Evolutionary conservation across 345 rosid genomes (phyloP).

Genomic region (Dimocarpus longan): DNA sequence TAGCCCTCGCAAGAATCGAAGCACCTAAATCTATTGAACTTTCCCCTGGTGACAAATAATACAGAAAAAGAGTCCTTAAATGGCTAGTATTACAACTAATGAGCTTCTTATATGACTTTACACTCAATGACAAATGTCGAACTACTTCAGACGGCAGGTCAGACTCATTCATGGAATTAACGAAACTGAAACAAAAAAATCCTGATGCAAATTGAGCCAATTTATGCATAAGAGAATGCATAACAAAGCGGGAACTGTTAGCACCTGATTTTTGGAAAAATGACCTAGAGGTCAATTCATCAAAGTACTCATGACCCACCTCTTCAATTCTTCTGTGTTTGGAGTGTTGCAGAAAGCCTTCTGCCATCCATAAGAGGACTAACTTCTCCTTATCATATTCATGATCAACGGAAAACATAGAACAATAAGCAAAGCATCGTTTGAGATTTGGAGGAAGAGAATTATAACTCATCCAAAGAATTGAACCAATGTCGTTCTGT

Average conservation of each 20-base stretch:
- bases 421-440: conserved; percentile 29
- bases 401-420: conserved; percentile 15
- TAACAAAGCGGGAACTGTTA: conserved; percentile 2
- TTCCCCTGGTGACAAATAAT: background rate
- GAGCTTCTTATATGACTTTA: too few species aligned
- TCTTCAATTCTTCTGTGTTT: conserved; percentile 9
- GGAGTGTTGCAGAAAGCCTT: conserved; percentile 3
- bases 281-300: conserved; percentile 5
- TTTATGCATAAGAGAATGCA: conserved; percentile 34
- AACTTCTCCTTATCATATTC: conserved; percentile 4
- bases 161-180: too few species aligned
- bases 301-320: background rate
- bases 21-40: too few species aligned
- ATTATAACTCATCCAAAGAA: conserved; percentile 20
- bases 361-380: conserved; percentile 34
- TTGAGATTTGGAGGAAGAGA: conserved; percentile 25
- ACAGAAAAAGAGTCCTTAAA: too few species aligned
- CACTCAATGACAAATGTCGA: too few species aligned
- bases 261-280: conserved; percentile 15
- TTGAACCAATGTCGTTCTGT: background rate
- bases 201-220: conserved; percentile 23
- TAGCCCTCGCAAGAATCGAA: too few species aligned
- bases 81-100: too few species aligned
- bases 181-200: background rate
- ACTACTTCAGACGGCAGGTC: too few species aligned